These are phyloP conservation scores for Cokeromyces recurvatus DNA, from an alignment of 371 early-diverging fungal genomes.

Conservation along the genomic window DNA sequence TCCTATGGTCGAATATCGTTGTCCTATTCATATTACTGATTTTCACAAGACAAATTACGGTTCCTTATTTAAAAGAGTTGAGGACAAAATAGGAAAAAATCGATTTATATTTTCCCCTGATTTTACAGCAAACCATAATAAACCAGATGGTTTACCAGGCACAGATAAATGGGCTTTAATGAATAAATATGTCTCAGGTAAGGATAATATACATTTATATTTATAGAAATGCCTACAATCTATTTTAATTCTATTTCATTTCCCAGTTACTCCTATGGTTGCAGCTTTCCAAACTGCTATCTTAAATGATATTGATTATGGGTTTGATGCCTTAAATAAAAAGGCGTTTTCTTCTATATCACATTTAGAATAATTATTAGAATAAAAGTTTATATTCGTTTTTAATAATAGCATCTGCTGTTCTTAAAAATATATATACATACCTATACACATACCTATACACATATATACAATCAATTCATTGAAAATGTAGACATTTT, in stretches of 20 bases:
- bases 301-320: constrained; percentile 15
- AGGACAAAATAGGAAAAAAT: constrained; percentile 9
- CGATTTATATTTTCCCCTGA: constrained; percentile 34
- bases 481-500: no score
- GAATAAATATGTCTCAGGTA: constrained; percentile 37
- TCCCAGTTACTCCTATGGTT: constrained; percentile 33
- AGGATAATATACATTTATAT: no score
- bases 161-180: constrained; percentile 40
- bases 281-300: constrained; percentile 22
- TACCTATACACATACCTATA: no score
- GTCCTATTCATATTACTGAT: constrained; percentile 34
- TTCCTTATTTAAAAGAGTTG: constrained; percentile 24
- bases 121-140: constrained; percentile 11
- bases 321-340: constrained; percentile 13
- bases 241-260: neutral
- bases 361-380: no score
- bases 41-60: constrained; percentile 28
- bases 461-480: no score
- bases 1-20: constrained; percentile 26
- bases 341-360: no score
- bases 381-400: no score
- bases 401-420: no score
- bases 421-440: no score
- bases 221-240: neutral
- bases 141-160: constrained; percentile 20